These are phyloP conservation scores for Colletotrichum lupini DNA, from an alignment of 2,329 filamentous ascomycete genomes.

Conservation along the genomic window DNA sequence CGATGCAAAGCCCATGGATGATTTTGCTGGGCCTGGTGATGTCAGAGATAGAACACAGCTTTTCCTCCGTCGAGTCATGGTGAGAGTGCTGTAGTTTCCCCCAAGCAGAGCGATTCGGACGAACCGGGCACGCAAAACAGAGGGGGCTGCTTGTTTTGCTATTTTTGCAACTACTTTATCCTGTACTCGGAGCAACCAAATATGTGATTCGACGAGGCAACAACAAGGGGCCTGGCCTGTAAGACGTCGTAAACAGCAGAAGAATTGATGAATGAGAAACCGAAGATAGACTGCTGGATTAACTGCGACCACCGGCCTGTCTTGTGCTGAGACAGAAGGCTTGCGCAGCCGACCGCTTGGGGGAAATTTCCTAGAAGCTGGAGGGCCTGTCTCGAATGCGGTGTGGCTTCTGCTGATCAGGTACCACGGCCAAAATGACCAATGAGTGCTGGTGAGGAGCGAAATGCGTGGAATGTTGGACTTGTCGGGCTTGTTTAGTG, in stretches of 20 bases:
- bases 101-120: constrained; percentile 18
- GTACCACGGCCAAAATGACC: constrained; percentile 15
- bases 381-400: constrained; percentile 25
- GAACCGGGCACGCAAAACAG: constrained; percentile 7
- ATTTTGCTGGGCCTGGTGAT: constrained; percentile 12
- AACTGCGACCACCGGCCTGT: constrained; percentile 21
- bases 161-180: constrained; percentile 22
- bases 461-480: constrained; percentile 11
- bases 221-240: constrained; percentile 8
- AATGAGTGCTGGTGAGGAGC: constrained; percentile 6
- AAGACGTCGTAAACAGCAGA: constrained; percentile 19
- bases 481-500: constrained; percentile 13
- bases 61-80: constrained; percentile 28
- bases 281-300: constrained; percentile 24
- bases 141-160: constrained; percentile 5
- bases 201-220: neutral
- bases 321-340: constrained; percentile 32
- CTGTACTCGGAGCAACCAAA: constrained; percentile 6
- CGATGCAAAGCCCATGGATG: constrained; percentile 7
- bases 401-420: constrained; percentile 30
- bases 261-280: constrained; percentile 6
- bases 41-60: constrained; percentile 26
- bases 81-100: neutral
- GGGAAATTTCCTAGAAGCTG: neutral
- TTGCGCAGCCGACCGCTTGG: constrained; percentile 23